Evolutionary conservation across 306 rosid genomes (phyloP), one percentile per base, ranked within the genome.

Genomic region (Parietaria judaica): DNA sequence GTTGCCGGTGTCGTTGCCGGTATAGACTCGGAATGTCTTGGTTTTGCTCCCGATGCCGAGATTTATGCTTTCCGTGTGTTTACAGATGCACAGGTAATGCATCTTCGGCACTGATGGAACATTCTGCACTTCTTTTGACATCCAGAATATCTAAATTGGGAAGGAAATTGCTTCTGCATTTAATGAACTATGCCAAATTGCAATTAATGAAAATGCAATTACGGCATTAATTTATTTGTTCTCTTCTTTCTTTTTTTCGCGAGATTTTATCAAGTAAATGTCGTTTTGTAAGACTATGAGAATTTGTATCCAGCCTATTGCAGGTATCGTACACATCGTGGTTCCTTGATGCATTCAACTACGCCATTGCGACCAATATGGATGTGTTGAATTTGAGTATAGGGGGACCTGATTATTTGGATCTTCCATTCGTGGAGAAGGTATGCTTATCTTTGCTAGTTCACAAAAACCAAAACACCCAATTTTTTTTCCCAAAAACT

Each of bases 331-430:
- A 88, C 76, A 88, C 99, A 63, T 92, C 96, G 47, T 92, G 99
- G 99, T 92, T 92, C 84, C 99, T 92, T 79, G 99, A 92, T 66
- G 96, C 99, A 53, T 92, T 92, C 85, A 92, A 92, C 83, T 88
- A 92, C 71, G 99, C 99, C 36, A 92, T 92, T 70, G 90, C 99
- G 46, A 88, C 94, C 66, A 61, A 86, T 65, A 92, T 92, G 88
- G 99, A 92, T 76, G 99, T 92, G 46, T 75, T 92, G 57, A 92
- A 92, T 79, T 79, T 92, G 82, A 92, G 99, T 65, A 92, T 92
- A 31, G 99, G 99, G 66, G 99, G 99, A 72, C 99, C 99, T 65
- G 99, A 88, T 79, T 92, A 86, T 73, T 59, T 88, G 82, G 99
- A 92, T 87, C 96, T 88, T 70, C 99, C 99, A 59, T 92, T 88